Conservation (phyloP, 1,284 basidiomycete species). For the Coriolopsis trogii region DNA sequence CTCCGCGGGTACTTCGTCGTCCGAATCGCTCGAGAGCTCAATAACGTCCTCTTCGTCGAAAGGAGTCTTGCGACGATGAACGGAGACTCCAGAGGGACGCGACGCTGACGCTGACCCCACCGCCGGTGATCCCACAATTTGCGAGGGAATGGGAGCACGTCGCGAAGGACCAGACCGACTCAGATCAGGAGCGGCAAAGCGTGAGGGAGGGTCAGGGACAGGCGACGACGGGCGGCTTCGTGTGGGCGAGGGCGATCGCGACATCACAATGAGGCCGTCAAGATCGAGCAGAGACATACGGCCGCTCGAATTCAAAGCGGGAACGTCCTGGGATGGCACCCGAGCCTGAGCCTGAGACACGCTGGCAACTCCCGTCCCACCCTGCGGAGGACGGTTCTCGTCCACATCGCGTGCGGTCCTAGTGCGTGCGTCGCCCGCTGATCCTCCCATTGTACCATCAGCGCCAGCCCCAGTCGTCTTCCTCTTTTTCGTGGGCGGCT, state of each 20-base stretch:
- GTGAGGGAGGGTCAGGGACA: not conserved
- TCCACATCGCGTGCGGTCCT: not conserved
- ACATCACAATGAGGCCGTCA: not conserved
- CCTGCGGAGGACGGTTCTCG: not conserved
- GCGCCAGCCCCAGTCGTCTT: conserved; percentile 1
- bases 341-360: not conserved
- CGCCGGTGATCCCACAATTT: too few species aligned
- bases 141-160: conserved; percentile 1
- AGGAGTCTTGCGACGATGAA: not conserved
- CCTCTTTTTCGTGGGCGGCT: conserved; percentile 11
- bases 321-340: not conserved
- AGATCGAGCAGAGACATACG: not conserved
- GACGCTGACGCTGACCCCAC: too few species aligned
- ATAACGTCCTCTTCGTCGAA: conserved; percentile 14
- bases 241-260: conserved; percentile 5
- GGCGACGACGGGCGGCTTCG: conserved; percentile 2
- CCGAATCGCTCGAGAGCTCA: conserved; percentile 22
- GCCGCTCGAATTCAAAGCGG: not conserved
- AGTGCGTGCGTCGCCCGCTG: not conserved
- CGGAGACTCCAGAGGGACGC: not conserved
- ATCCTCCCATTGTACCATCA: not conserved
- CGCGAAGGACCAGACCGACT: conserved; percentile 4
- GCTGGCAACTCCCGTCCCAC: not conserved
- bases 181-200: not conserved
- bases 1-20: conserved; percentile 1